These are phyloP conservation scores for Stachybotrys elegans DNA, from an alignment of 2,329 filamentous ascomycete genomes.

Conservation along the genomic window DNA sequence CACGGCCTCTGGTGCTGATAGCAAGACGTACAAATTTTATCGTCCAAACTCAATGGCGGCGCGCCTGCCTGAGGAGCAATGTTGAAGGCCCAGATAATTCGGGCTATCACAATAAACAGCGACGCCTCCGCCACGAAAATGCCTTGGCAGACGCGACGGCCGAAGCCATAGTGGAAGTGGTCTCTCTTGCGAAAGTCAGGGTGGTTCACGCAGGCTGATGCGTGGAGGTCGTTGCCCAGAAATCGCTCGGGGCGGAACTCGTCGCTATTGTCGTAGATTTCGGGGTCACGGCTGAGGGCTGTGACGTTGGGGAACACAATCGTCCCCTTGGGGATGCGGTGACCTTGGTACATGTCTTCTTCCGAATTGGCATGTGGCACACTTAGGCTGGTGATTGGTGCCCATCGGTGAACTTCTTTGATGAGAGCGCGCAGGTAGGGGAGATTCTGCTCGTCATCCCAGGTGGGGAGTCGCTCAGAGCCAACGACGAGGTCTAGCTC, in stretches of 20 bases:
- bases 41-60: background rate
- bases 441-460: conserved; percentile 23
- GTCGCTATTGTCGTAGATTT: conserved; percentile 32
- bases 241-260: conserved; percentile 36
- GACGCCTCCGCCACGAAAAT: conserved; percentile 54
- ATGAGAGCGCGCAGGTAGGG: conserved; percentile 30
- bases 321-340: conserved; percentile 36
- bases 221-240: conserved; percentile 17
- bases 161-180: conserved; percentile 54
- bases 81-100: conserved; percentile 53
- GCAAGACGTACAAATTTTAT: background rate
- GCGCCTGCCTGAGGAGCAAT: conserved; percentile 20
- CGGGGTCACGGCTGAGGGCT: conserved; percentile 40
- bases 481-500: conserved; percentile 30
- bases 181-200: conserved; percentile 38
- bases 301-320: conserved; percentile 36
- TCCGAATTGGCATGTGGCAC: conserved; percentile 33
- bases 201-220: conserved; percentile 19
- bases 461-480: conserved; percentile 21
- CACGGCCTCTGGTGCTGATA: too few species aligned
- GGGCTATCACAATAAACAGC: conserved; percentile 52
- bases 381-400: conserved; percentile 13
- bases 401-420: conserved; percentile 33
- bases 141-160: conserved; percentile 47
- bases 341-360: conserved; percentile 32